These are phyloP conservation scores for Apiotrichum veenhuisii DNA, from an alignment of 1,284 basidiomycete genomes.

Conservation along the genomic window DNA sequence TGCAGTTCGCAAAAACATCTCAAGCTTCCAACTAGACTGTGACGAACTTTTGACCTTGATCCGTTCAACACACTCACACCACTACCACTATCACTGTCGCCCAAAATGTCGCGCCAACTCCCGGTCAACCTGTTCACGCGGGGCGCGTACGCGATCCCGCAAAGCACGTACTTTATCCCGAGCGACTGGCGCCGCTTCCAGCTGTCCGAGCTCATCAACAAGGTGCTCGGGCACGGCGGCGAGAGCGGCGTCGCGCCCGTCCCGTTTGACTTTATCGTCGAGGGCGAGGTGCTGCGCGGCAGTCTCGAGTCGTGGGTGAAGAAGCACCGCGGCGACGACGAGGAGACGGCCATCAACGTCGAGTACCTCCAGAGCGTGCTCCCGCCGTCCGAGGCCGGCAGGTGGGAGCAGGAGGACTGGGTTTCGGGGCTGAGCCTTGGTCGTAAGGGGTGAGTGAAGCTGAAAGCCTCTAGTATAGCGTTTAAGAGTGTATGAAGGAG, in stretches of 20 bases:
- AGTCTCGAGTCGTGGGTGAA: conserved; percentile 74
- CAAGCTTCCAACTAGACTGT: too few relatives aligned
- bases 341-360: conserved; percentile 73
- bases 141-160: conserved; percentile 74
- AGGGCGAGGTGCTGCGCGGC: conserved; percentile 72
- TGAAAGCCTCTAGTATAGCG: too few relatives aligned
- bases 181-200: conserved; percentile 87
- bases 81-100: neutral
- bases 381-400: conserved; percentile 77
- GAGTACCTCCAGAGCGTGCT: conserved; percentile 92
- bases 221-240: conserved; percentile 65
- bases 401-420: conserved; percentile 90
- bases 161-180: conserved; percentile 92
- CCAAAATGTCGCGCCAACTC: conserved; percentile 38
- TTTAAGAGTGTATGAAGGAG: too few relatives aligned
- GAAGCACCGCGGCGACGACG: conserved; percentile 67
- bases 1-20: neutral
- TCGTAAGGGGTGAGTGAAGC: conserved; percentile 66
- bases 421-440: conserved; percentile 74
- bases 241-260: conserved; percentile 57
- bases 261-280: conserved; percentile 90
- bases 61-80: neutral
- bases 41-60: neutral
- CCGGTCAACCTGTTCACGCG: conserved; percentile 79
- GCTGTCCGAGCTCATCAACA: conserved; percentile 96